Evolutionary conservation across 2,329 filamentous ascomycete genomes (phyloP).

Genomic region (Colletotrichum sp.): DNA sequence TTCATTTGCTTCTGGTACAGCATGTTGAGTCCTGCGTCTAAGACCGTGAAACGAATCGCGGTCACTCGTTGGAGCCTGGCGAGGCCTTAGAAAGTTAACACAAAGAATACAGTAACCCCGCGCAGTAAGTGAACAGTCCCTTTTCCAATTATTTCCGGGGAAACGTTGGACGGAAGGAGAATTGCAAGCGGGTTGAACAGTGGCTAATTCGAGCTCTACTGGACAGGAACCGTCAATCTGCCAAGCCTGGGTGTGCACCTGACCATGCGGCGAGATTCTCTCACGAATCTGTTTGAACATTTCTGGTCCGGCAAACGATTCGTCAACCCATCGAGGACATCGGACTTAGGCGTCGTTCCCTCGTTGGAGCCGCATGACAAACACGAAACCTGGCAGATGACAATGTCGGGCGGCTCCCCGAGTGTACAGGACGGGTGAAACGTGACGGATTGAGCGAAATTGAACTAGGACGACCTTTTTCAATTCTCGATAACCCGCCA

Average conservation of each 20-base stretch:
- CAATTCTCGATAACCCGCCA: background rate
- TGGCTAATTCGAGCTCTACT: background rate
- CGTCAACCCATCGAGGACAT: no score
- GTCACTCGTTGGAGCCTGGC: rapidly evolving
- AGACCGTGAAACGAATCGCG: background rate
- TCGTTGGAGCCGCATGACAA: background rate
- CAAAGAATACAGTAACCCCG: no score
- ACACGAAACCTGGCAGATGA: background rate
- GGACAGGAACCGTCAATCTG: background rate
- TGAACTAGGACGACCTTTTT: background rate
- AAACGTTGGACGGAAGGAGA: rapidly evolving
- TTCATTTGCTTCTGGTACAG: rapidly evolving
- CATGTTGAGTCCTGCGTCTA: background rate
- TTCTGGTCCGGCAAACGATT: no score
- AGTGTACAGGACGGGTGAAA: background rate
- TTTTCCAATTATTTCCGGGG: rapidly evolving
- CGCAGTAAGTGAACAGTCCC: background rate
- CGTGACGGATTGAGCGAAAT: rapidly evolving
- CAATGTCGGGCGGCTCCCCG: background rate
- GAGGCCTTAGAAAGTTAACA: background rate
- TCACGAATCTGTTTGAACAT: background rate
- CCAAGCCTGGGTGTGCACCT: background rate
- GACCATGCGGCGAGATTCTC: background rate
- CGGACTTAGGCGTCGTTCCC: background rate
- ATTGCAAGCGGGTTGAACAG: rapidly evolving